Base-by-base conservation (phyloP, 2,329 filamentous ascomycete genomes). In the Lachnellula suecica region DNA sequence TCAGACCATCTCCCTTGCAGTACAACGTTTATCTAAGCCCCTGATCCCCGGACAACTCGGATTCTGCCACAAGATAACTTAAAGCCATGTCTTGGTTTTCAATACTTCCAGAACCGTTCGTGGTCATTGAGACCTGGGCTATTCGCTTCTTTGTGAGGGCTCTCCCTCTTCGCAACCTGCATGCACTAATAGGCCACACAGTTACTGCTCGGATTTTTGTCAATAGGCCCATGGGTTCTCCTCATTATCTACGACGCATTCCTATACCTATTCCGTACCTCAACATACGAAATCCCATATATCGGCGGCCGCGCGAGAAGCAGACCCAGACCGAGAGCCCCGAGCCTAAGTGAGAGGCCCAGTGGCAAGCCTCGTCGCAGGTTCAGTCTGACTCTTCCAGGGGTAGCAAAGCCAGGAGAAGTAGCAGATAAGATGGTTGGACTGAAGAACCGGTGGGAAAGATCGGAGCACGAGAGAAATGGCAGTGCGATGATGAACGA, bases 221-320 rank as follows among this genome's bases (percentile, higher is more conserved):
- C 78, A 42, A 81, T 88, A 58, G 78, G 79, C 2, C 85, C 85
- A 10, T 88, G 84, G 82, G 68, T 78, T 4, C 70, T 79, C 22
- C 68, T 88, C 31, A 72, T 89, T 56, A 50, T 83, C 57, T 87
- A 87, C 71, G 85, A 89, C 65, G 67, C 85, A 49, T 57, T 79
- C 22, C 74, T 87, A 38, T 89, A 86, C 68, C 58, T 82, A 52
- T 79, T 78, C 66, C 82, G 85, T 54, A 73, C 78, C 13, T 63
- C 77, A 11, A 75, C 76, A 38, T 81, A 85, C 66, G 78, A 85
- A 54, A 68, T 86, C 2, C 84, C 84, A 1, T 65, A 79, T 25
- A 61, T 85, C 43, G 84, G 84, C 4, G 84, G 84, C 5, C 72
- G 83, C 59, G 83, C 83, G 29, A 74, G 78, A 52, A 83, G 84